Conservation (phyloP, 2,329 filamentous ascomycete species). For the Pezicula neosporulosa region DNA sequence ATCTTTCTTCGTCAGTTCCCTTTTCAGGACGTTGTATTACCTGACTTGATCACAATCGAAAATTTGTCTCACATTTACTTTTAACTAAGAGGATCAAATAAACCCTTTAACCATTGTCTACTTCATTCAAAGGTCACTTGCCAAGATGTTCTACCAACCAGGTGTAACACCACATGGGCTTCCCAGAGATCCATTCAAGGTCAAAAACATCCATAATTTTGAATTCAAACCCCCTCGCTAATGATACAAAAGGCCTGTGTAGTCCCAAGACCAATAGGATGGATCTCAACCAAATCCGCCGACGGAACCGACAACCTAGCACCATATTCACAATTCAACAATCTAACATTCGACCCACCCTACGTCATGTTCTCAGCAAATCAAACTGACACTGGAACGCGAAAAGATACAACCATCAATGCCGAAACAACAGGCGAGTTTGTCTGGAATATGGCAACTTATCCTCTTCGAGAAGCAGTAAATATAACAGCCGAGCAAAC, state of each 20-base stretch:
- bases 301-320: constrained; percentile 50
- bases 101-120: background rate
- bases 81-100: background rate
- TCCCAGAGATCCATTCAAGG: constrained; percentile 53
- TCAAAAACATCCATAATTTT: too few species aligned
- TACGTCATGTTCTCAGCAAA: constrained; percentile 61
- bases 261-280: constrained; percentile 58
- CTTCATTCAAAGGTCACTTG: background rate
- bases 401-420: constrained; percentile 57
- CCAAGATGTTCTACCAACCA: constrained; percentile 48
- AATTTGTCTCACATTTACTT: too few species aligned
- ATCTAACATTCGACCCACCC: constrained; percentile 59
- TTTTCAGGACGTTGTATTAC: too few species aligned
- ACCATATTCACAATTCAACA: constrained; percentile 59
- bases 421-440: constrained; percentile 52
- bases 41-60: background rate
- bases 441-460: constrained; percentile 58
- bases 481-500: constrained; percentile 51
- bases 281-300: constrained; percentile 54
- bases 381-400: constrained; percentile 40
- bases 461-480: constrained; percentile 49
- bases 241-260: constrained; percentile 44
- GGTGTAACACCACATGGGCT: constrained; percentile 48
- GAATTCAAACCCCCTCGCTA: background rate
- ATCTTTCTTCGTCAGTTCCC: too few species aligned